These are phyloP conservation scores for Yamadazyma taylorii DNA, from an alignment of 1,139 yeast genomes.

Conservation along the genomic window DNA sequence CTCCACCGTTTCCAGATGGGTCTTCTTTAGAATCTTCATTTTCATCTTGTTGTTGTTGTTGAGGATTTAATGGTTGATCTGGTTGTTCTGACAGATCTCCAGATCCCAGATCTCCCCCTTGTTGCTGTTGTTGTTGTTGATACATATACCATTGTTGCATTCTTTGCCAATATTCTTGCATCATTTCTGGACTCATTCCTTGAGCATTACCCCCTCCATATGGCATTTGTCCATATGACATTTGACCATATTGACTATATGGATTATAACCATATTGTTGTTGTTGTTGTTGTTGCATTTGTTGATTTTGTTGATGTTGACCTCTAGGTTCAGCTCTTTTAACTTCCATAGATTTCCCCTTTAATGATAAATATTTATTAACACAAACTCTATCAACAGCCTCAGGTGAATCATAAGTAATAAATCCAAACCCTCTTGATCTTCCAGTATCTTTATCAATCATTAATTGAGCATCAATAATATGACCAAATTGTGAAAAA, in stretches of 20 bases:
- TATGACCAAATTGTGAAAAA: conserved; percentile 87
- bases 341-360: conserved; percentile 92
- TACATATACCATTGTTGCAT: conserved; percentile 77
- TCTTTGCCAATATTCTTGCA: conserved; percentile 85
- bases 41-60: conserved; percentile 51
- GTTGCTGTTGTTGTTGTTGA: conserved; percentile 59
- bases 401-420: conserved; percentile 92
- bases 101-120: conserved; percentile 26
- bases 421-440: conserved; percentile 97
- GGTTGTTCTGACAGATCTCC: conserved; percentile 29
- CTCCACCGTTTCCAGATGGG: conserved; percentile 7
- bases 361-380: conserved; percentile 76
- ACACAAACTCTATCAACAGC: conserved; percentile 93
- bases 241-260: conserved; percentile 29
- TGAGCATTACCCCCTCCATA: conserved; percentile 38
- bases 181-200: conserved; percentile 71
- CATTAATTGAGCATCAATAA: conserved; percentile 97
- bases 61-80: conserved; percentile 55
- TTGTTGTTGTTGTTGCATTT: conserved; percentile 42
- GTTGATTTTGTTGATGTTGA: conserved; percentile 44
- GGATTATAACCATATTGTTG: conserved; percentile 34
- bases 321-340: conserved; percentile 97
- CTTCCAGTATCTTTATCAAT: conserved; percentile 97
- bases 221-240: conserved; percentile 25
- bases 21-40: conserved; percentile 16